Evolutionary conservation across 148 eudicot species (phyloP).

Genomic region (Fagopyrum homotropicum): DNA sequence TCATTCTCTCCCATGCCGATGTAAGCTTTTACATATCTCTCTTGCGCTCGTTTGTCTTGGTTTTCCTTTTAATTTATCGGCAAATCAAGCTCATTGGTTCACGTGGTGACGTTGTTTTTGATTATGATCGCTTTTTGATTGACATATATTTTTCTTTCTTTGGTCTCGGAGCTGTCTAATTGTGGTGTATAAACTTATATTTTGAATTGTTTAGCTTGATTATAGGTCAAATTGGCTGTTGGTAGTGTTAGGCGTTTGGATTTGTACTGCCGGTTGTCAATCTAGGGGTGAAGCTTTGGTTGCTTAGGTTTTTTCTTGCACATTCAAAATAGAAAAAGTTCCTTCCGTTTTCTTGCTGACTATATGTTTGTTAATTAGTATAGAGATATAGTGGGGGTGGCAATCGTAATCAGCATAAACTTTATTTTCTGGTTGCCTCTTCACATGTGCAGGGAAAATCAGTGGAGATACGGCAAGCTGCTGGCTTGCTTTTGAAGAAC

Average conservation of each 20-base stretch:
- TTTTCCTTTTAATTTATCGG: neutral
- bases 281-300: neutral
- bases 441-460: slow-evolving; percentile 45
- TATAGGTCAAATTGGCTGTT: slow-evolving; percentile 5
- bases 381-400: neutral
- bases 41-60: neutral
- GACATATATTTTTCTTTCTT: neutral
- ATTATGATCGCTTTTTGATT: neutral
- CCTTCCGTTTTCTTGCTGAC: neutral
- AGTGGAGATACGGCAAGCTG: slow-evolving; percentile 88
- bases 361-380: neutral
- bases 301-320: neutral
- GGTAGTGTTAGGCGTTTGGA: neutral
- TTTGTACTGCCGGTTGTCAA: neutral
- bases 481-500: slow-evolving; percentile 89
- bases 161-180: slow-evolving; percentile 7
- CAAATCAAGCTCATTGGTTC: neutral
- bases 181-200: neutral
- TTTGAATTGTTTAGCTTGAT: neutral
- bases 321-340: neutral
- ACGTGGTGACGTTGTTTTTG: neutral
- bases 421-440: neutral
- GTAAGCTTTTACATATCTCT: slow-evolving; percentile 23
- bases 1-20: slow-evolving; percentile 79
- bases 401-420: neutral